Base-by-base conservation (phyloP, 2,329 filamentous ascomycete genomes). In the Chaetomium sp. region DNA sequence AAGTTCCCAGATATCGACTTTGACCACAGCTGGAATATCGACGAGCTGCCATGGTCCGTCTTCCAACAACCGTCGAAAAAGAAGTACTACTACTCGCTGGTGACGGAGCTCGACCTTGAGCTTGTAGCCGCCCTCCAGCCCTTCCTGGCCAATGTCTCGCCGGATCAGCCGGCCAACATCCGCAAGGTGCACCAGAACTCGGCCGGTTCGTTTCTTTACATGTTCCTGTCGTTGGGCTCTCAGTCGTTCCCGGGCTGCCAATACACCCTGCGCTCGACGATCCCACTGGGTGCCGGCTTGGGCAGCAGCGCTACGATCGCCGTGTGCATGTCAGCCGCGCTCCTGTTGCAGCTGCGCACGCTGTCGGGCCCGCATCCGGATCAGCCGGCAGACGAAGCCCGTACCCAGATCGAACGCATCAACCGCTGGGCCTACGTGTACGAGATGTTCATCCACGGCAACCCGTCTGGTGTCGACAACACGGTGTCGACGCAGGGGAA, bases 391-490 rank as follows among this genome's bases (percentile, higher is more conserved):
- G 85, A 90, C 53, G 94, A 99, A 73, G 89, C 89, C n/a, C 85
- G 88, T 57, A 73, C 91, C 44, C 92, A 99, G 69, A 81, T 97
- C 35, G 91, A 97, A 74, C 85, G 92, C 61, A 96, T 99, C 73
- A 99, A 99, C 71, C 82, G 88, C 59, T 99, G 95, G 94, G 91
- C 94, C 0, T 97, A 96, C 71, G 94, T 99, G 0, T 88, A 88
- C 32, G 94, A 99, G 71, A 88, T 97, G 84, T 94, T 91, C 72
- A 96, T 97, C 60, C 94, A 99, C 68, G 94, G 92, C 40, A 97
- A 95, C 67, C 94, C 94, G 0, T 96, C 90, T 0, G 94, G 94
- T 0, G 89, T 99, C 44, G 94, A 99, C 73, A 99, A 99, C 71
- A 99, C 94, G 2, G 92, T 99, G 34, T 81, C 92, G 10, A 88